Conservation (phyloP, 768 basidiomycete genomes). For the Pleurotus citrinopileatus region DNA sequence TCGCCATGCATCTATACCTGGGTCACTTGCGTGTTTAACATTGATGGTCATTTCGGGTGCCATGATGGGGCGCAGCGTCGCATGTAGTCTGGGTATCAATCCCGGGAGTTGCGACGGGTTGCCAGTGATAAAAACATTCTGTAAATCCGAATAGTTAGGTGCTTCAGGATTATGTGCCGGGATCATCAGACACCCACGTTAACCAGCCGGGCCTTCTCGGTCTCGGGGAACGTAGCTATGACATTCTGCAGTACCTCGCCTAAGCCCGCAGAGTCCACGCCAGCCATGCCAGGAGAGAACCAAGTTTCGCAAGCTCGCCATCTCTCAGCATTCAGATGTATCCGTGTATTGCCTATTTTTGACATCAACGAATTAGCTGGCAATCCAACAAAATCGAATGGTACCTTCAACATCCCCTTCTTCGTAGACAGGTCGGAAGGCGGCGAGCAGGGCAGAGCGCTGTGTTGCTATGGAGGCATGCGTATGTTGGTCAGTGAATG, state of each 20-base stretch:
- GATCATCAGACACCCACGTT: constrained; percentile 45
- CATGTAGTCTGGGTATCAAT: constrained; percentile 62
- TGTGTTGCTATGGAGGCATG: constrained; percentile 74
- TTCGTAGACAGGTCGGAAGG: constrained; percentile 79
- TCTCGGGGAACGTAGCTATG: constrained; percentile 64
- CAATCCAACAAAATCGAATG: neutral
- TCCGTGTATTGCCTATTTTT: constrained; percentile 56
- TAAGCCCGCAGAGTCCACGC: constrained; percentile 90
- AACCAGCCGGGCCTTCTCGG: constrained; percentile 70
- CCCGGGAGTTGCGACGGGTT: constrained; percentile 74
- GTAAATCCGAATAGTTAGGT: neutral
- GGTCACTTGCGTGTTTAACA: constrained; percentile 62
- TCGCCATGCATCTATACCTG: constrained; percentile 79
- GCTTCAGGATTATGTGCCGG: neutral
- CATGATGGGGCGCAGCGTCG: constrained; percentile 77
- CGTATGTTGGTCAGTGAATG: constrained; percentile 79
- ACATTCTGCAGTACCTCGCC: constrained; percentile 90
- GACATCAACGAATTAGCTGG: neutral
- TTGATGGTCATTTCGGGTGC: constrained; percentile 77
- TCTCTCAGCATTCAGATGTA: constrained; percentile 88
- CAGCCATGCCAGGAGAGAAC: constrained; percentile 91
- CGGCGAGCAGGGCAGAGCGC: constrained; percentile 80
- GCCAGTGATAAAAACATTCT: constrained; percentile 93
- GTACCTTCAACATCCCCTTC: constrained; percentile 70
- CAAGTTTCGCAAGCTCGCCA: constrained; percentile 91